Evolutionary conservation across 1,284 basidiomycete species (phyloP), one percentile per base, ranked within the genome.

Genomic region (Meira miltonrushii): DNA sequence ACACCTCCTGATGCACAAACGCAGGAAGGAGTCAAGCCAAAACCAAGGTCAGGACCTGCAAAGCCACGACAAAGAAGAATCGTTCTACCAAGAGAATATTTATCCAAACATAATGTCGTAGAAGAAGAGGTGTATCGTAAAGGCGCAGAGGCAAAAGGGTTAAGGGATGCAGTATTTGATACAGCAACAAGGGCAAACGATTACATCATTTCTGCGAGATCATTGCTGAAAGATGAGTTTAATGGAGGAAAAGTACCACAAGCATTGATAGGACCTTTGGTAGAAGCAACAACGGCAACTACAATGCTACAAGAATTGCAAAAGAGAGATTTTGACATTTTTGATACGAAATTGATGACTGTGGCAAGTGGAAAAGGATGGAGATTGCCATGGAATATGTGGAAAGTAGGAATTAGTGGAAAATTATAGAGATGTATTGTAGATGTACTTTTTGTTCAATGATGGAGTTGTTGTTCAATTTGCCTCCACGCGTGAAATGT

Each of bases 151-250:
- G 88, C 88, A 47, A 77, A 82, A 49, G 86, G 84, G 41, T 85
- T 88, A 60, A 72, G 71, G 46, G 83, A 84, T 60, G 91, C 90
- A 0, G 87, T 90, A 39, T 95, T 87, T 75, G 88, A 92, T 72
- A 87, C 94, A 75, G 92, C 92, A 15, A 90, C 88, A 10, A 80
- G 89, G 17, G 92, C 91, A 41, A 92, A 94, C 80, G 91, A 94
- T 80, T 88, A 96, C 79, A 79, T 96, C 64, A 82, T 87, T 67
- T 92, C 90, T 2, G 90, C 91, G 1, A 84, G 89, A 46, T 84
- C 85, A 56, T 86, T 88, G 83, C 84, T 93, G 72, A 84, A 85
- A 67, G 82, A 85, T 25, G 67, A 67, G 51, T 83, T 81, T 61
- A 23, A 56, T 25, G 84, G 80, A 38, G 84, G 84, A 25, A 85